A percentile compares a stretch with the other conserved stretches of the same genome.
Evolutionary conservation across 306 rosid genomes (phyloP).

Genomic region (Comarum palustre): DNA sequence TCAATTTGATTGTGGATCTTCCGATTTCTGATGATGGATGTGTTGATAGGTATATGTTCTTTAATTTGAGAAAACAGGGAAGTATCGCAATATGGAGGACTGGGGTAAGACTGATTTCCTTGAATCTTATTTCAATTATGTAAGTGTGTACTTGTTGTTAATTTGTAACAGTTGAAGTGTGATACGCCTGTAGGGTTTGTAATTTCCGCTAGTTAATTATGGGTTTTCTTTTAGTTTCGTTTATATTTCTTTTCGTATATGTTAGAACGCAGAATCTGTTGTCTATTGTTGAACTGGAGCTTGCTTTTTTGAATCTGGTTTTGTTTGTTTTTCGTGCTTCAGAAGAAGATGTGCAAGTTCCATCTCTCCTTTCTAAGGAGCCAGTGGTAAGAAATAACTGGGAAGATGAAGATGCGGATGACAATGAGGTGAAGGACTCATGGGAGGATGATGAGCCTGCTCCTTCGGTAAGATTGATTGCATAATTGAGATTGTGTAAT

Average conservation of each 20-base stretch:
- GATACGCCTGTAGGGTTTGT: neutral
- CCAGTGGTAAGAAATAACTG: conserved; percentile 54
- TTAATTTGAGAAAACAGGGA: neutral
- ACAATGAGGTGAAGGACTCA: conserved; percentile 77
- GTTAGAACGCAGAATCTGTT: neutral
- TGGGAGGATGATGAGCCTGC: conserved; percentile 96
- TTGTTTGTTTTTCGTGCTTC: conserved; percentile 23
- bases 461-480: conserved; percentile 47
- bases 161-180: neutral
- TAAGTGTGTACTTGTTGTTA: neutral
- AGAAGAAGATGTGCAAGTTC: conserved; percentile 66
- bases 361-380: conserved; percentile 44
- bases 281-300: neutral
- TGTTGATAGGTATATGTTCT: neutral
- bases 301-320: conserved; percentile 3
- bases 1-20: neutral
- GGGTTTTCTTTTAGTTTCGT: neutral
- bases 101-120: conserved; percentile 53
- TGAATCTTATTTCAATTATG: neutral
- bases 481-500: neutral
- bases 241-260: conserved; percentile 6
- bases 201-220: neutral
- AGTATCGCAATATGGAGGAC: conserved; percentile 44
- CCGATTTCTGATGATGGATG: neutral
- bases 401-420: conserved; percentile 93